Base-by-base conservation (phyloP, 805 yeast genomes). In the Candida railenensis region DNA sequence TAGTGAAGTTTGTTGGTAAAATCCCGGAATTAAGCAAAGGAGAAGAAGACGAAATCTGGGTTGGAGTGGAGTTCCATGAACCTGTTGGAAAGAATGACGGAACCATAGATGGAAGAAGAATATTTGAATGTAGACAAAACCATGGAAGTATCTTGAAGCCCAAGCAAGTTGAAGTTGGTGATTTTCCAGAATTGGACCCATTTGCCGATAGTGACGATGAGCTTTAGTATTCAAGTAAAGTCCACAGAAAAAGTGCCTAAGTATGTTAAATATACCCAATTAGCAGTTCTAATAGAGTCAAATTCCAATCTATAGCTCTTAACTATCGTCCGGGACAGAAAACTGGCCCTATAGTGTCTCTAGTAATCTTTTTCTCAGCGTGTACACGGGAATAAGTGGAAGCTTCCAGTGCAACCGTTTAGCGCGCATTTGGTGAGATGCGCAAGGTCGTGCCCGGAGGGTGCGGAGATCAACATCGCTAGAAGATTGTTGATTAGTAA, bases 51-150 rank as follows among this genome's bases (percentile, higher is more conserved):
- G 53, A 55, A 16, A 53, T 65, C 1, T 92, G 97, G 97, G 77
- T 87, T 25, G 98, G 97, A 0, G 78, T 92, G 3, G 87, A 84
- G 54, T 82, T 90, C 45, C 94, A 87, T 54, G 89, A 87, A 53
- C 92, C 97, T 0, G 77, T 78, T 5, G 98, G 98, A 3, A 89
- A 86, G 62, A 89, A 91, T 57, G 81, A 89, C 58, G 98, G 98
- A 0, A 66, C 80, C 18, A 68, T 89, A 34, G 79, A 81, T 32
- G 90, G 88, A 0, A 60, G 54, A 1, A 56, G 73, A 32, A 77
- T 87, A 52, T 91, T 92, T 59, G 57, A 67, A 3, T 80, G 89
- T 28, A 67, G 70, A 4, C 57, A 58, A 4, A 76, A 76, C 18
- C 83, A 87, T 56, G 97, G 97, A 3, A 82, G 89, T 4, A 89